Percentiles rank a stretch among this genome's conserved stretches.
These are phyloP conservation scores for Nyssa sinensis DNA, from an alignment of 148 eudicot species.

Conservation along the genomic window DNA sequence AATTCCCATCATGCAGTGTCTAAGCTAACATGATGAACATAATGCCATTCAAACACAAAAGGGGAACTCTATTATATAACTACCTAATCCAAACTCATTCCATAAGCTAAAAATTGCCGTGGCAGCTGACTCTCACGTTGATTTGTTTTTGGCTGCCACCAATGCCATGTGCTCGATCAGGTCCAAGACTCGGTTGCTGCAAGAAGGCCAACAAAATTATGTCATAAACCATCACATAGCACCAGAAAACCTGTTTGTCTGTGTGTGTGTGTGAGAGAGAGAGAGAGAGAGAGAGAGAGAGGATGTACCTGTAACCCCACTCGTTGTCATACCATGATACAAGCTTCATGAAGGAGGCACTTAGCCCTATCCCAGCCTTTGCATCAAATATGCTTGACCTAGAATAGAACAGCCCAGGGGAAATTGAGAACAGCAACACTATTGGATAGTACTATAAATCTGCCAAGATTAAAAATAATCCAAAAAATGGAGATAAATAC, in stretches of 20 bases:
- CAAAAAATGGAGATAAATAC: too few species aligned
- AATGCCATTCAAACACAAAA: background rate
- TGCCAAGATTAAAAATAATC: too few species aligned
- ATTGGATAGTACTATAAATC: too few species aligned
- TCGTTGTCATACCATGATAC: slow-evolving; percentile 96
- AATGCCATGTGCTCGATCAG: slow-evolving; percentile 89
- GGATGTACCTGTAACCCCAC: slow-evolving; percentile 97
- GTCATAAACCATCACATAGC: background rate
- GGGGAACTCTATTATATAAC: too few species aligned
- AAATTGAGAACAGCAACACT: too few species aligned
- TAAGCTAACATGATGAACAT: background rate
- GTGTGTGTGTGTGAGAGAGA: too few species aligned
- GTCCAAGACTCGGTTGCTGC: slow-evolving; percentile 88
- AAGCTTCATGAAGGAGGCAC: slow-evolving; percentile 76
- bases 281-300: slow-evolving; percentile 16
- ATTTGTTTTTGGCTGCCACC: slow-evolving; percentile 57
- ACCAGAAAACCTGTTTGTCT: background rate
- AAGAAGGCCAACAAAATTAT: slow-evolving; percentile 12
- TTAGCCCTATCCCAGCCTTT: slow-evolving; percentile 87
- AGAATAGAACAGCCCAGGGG: slow-evolving; percentile 3
- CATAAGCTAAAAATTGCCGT: background rate
- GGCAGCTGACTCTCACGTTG: background rate
- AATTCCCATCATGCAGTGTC: background rate
- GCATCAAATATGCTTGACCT: slow-evolving; percentile 98
- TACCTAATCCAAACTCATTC: slow-evolving; percentile 1